Conservation (phyloP, 768 basidiomycete species). For the Hypsizygus marmoreus region DNA sequence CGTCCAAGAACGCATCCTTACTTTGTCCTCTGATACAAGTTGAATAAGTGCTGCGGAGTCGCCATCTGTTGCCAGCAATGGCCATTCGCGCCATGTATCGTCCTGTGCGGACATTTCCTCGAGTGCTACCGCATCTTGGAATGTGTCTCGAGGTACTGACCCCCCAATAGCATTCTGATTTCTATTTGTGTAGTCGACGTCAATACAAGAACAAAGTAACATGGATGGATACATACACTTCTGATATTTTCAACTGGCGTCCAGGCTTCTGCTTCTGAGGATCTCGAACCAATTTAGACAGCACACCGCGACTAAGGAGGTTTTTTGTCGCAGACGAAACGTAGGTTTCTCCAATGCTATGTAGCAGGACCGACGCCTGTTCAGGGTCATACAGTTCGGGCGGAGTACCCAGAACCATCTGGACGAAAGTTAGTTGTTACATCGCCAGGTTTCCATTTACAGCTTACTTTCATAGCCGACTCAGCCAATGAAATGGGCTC, state of each 20-base stretch:
- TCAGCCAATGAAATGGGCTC: slow-evolving; percentile 61
- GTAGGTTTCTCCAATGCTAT: slow-evolving; percentile 53
- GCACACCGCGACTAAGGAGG: slow-evolving; percentile 62
- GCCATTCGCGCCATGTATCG: slow-evolving; percentile 74
- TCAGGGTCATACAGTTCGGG: slow-evolving; percentile 66
- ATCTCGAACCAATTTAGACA: slow-evolving; percentile 69
- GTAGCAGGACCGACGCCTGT: slow-evolving; percentile 58
- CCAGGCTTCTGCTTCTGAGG: slow-evolving; percentile 67
- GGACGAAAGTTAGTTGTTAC: background rate
- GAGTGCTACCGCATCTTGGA: slow-evolving; percentile 68
- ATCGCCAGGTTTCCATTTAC: background rate
- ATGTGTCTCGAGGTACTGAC: slow-evolving; percentile 60
- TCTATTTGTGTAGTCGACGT: slow-evolving; percentile 32
- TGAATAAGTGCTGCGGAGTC: slow-evolving; percentile 77
- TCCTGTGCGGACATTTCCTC: slow-evolving; percentile 56
- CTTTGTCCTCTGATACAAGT: slow-evolving; percentile 82
- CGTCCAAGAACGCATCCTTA: slow-evolving; percentile 26
- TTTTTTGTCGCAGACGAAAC: slow-evolving; percentile 58
- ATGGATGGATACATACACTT: slow-evolving; percentile 42
- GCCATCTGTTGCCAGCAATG: slow-evolving; percentile 76
- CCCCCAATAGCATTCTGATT: slow-evolving; percentile 73
- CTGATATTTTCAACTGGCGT: slow-evolving; percentile 75
- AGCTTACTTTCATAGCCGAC: slow-evolving; percentile 65
- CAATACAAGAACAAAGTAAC: slow-evolving; percentile 1
- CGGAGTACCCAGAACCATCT: slow-evolving; percentile 82